These are phyloP conservation scores for Nitzschia sp. DNA, from an alignment of 108 stramenopile species.

Conservation along the genomic window DNA sequence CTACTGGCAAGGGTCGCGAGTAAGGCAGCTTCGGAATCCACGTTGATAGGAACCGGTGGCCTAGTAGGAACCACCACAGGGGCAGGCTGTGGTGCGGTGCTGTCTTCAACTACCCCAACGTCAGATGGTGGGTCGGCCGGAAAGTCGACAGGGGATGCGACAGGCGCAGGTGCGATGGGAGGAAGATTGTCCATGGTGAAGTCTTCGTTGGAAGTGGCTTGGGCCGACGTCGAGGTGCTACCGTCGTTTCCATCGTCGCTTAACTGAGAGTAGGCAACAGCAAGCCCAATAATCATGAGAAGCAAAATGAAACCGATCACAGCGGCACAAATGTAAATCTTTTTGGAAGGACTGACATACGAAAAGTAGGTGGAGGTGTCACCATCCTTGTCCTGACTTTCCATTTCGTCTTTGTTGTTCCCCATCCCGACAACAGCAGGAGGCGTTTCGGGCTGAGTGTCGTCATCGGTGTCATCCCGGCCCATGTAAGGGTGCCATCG, in stretches of 20 bases:
- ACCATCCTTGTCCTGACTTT: background rate
- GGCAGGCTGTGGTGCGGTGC: background rate
- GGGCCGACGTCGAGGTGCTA: background rate
- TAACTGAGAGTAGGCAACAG: slow-evolving; percentile 7
- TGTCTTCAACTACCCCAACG: background rate
- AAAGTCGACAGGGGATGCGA: background rate
- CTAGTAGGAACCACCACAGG: background rate
- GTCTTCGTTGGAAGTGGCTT: background rate
- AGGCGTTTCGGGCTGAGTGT: slow-evolving; percentile 3
- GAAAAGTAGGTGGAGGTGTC: slow-evolving; percentile 1
- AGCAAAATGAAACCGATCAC: background rate
- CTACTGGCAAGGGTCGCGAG: background rate
- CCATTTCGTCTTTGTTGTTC: background rate
- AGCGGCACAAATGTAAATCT: slow-evolving; percentile 2
- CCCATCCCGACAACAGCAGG: background rate
- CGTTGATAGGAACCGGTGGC: background rate
- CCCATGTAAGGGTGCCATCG: slow-evolving; percentile 1
- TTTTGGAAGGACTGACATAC: slow-evolving; percentile 6
- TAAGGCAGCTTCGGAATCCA: background rate
- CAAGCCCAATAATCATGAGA: background rate
- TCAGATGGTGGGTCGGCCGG: background rate
- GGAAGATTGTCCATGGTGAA: background rate
- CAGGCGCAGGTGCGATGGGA: background rate
- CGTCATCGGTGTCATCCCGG: background rate
- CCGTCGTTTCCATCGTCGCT: background rate